phyloP scores from a whole-genome alignment of 352 stramenopile species.

The Thraustotheca clavata region DNA sequence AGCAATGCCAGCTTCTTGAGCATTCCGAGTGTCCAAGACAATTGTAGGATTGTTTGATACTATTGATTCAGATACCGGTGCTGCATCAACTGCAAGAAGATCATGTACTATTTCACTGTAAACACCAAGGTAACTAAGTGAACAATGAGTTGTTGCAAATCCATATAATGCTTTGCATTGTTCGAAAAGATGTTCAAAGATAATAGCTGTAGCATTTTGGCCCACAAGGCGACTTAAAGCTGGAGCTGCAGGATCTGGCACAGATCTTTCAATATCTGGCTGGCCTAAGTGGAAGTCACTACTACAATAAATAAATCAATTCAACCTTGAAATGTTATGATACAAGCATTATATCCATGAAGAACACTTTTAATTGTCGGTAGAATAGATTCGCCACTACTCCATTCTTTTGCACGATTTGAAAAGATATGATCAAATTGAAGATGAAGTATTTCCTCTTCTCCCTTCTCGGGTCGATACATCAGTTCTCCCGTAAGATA shows the following conservation, averaged over 20 bases:
- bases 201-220: background rate
- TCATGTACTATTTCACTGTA: constrained; percentile 94
- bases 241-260: background rate
- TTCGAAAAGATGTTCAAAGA: constrained; percentile 8
- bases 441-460: constrained; percentile 37
- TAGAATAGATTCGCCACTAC: constrained; percentile 39
- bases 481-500: constrained; percentile 50
- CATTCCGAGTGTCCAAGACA: constrained; percentile 60
- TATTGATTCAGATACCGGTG: background rate
- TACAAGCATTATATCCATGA: constrained; percentile 56
- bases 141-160: constrained; percentile 31
- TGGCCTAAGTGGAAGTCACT: background rate
- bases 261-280: background rate
- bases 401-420: constrained; percentile 53
- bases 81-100: constrained; percentile 66
- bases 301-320: constrained; percentile 24
- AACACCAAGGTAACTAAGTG: constrained; percentile 85
- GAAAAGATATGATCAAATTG: constrained; percentile 55
- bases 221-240: background rate
- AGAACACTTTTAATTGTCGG: constrained; percentile 59
- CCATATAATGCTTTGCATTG: constrained; percentile 3
- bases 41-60: constrained; percentile 34
- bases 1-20: constrained; percentile 53
- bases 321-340: constrained; percentile 45
- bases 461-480: constrained; percentile 27